These are phyloP conservation scores for Debaryomyces castellii DNA, from an alignment of 805 yeast genomes.

Conservation along the genomic window DNA sequence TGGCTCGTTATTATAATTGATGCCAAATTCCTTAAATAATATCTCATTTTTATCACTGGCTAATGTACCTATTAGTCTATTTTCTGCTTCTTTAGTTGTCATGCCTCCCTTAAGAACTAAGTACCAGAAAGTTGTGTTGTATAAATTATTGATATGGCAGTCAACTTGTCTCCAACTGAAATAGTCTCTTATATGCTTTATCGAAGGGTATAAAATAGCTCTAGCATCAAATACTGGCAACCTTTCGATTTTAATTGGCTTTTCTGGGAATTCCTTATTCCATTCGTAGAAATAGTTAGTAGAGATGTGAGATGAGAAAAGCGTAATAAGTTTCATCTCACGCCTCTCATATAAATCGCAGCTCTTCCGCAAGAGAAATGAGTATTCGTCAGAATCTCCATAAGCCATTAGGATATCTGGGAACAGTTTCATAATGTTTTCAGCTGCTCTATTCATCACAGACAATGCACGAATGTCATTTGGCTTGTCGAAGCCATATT, in stretches of 20 bases:
- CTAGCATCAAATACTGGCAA: conserved; percentile 91
- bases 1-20: conserved; percentile 88
- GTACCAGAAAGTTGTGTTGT: conserved; percentile 92
- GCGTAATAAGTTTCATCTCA: conserved; percentile 74
- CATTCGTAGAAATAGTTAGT: conserved; percentile 72
- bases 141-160: conserved; percentile 91
- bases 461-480: conserved; percentile 76
- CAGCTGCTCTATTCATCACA: conserved; percentile 82
- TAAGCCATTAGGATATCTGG: conserved; percentile 79
- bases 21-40: conserved; percentile 69
- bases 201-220: conserved; percentile 80
- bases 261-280: conserved; percentile 55
- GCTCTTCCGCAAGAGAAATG: conserved; percentile 66
- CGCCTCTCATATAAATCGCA: conserved; percentile 81
- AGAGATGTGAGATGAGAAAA: conserved; percentile 80
- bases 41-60: conserved; percentile 88
- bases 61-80: conserved; percentile 70
- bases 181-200: conserved; percentile 67
- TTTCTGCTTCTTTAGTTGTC: conserved; percentile 80
- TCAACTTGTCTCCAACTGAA: conserved; percentile 95
- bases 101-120: conserved; percentile 68
- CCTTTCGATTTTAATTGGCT: conserved; percentile 46
- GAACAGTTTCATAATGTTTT: conserved; percentile 57
- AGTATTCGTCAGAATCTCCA: conserved; percentile 95
- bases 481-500: conserved; percentile 80